Conservation (phyloP, 768 basidiomycete genomes). For the Trametes cinnabarina region DNA sequence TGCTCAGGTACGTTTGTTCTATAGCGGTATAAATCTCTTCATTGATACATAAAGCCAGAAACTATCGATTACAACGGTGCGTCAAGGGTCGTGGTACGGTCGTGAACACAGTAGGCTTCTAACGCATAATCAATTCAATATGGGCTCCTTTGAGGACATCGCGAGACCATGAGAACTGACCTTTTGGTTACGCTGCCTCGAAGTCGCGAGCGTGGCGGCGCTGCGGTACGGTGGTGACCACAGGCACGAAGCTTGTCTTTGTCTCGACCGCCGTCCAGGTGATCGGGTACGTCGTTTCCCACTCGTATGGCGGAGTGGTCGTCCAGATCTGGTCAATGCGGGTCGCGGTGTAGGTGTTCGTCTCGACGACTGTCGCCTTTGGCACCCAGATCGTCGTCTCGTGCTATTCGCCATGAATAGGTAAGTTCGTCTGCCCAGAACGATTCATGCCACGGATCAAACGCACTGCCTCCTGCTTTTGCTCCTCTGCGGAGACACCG, state of each 20-base stretch:
- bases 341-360: conserved; percentile 16
- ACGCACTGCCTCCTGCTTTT: conserved; percentile 8
- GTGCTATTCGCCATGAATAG: background rate
- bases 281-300: conserved; percentile 16
- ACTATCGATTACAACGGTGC: background rate
- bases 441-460: background rate
- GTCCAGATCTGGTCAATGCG: conserved; percentile 19
- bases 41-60: background rate
- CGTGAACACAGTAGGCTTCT: background rate
- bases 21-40: too few species aligned
- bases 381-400: conserved; percentile 17
- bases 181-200: conserved; percentile 4
- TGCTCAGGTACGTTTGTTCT: background rate
- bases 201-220: conserved; percentile 17
- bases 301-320: conserved; percentile 13
- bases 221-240: conserved; percentile 4
- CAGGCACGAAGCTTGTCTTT: conserved; percentile 7
- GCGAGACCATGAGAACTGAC: background rate
- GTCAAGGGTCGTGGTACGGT: background rate
- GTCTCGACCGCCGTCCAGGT: conserved; percentile 14
- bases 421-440: background rate
- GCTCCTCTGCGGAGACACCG: conserved; percentile 6
- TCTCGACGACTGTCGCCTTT: conserved; percentile 13
- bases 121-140: background rate
- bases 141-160: background rate